These are phyloP conservation scores for Cudoniella acicularis DNA, from an alignment of 495 filamentous ascomycete species.

Conservation along the genomic window DNA sequence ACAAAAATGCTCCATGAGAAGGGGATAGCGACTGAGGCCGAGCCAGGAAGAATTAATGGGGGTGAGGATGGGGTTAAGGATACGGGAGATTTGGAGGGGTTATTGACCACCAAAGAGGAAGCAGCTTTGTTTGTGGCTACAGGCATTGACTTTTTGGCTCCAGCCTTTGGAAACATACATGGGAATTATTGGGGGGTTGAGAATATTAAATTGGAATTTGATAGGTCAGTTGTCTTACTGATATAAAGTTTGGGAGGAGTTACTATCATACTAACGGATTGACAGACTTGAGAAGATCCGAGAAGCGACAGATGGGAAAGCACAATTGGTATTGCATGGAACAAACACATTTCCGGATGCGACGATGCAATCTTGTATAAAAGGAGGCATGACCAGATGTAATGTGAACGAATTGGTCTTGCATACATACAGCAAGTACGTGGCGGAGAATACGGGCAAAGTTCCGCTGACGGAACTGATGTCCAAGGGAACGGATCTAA, in stretches of 20 bases:
- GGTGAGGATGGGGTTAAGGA: slow-evolving; percentile 66
- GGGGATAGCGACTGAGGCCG: slow-evolving; percentile 63
- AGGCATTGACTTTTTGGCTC: slow-evolving; percentile 65
- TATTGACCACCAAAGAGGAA: slow-evolving; percentile 62
- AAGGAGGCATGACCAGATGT: slow-evolving; percentile 67
- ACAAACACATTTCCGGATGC: slow-evolving; percentile 69
- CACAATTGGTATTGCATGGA: slow-evolving; percentile 72
- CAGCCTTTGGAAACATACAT: slow-evolving; percentile 70
- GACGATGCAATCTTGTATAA: slow-evolving; percentile 66
- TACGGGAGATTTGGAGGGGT: slow-evolving; percentile 56
- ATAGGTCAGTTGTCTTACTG: slow-evolving; percentile 12
- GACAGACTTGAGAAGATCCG: slow-evolving; percentile 54
- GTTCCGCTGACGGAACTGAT: slow-evolving; percentile 63
- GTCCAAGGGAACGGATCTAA: slow-evolving; percentile 66
- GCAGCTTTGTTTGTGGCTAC: slow-evolving; percentile 58
- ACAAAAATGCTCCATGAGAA: slow-evolving; percentile 53
- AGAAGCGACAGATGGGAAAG: slow-evolving; percentile 54
- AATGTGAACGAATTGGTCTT: slow-evolving; percentile 86
- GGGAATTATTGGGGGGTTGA: slow-evolving; percentile 53
- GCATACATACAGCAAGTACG: slow-evolving; percentile 60
- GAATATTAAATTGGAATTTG: slow-evolving; percentile 25
- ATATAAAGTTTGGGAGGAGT: background rate
- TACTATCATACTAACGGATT: background rate
- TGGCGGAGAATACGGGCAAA: slow-evolving; percentile 64
- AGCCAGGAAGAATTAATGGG: slow-evolving; percentile 65